Conservation (phyloP, 345 rosid species). For the Lumnitzera littorea region DNA sequence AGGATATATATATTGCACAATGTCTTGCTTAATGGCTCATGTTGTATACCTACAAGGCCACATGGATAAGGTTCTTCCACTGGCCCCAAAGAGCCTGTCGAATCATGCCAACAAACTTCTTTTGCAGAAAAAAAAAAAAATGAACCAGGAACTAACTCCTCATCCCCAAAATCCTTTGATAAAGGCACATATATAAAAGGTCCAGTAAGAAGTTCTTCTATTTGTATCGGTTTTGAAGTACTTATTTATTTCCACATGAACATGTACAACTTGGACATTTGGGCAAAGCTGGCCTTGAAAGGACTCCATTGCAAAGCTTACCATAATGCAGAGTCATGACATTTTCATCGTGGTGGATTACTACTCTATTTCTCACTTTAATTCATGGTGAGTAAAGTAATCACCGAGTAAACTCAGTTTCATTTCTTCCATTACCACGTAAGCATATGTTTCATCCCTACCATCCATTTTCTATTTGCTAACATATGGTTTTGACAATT, state of each 20-base stretch:
- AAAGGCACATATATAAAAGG: slow-evolving; percentile 70
- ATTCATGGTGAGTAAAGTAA: too few species aligned
- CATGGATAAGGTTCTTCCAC: slow-evolving; percentile 32
- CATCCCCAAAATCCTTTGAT: slow-evolving; percentile 30
- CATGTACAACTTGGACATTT: slow-evolving; percentile 64
- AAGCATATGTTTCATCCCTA: too few species aligned
- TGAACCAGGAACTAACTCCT: slow-evolving; percentile 46
- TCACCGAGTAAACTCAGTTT: too few species aligned
- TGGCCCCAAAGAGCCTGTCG: slow-evolving; percentile 45
- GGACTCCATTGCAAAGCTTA: too few species aligned
- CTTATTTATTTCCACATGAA: slow-evolving; percentile 65
- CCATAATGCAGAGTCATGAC: too few species aligned
- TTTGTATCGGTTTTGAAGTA: slow-evolving; percentile 36
- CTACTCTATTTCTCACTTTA: too few species aligned
- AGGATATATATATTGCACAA: slow-evolving; percentile 59
- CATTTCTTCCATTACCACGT: too few species aligned
- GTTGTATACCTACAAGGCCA: slow-evolving; percentile 20
- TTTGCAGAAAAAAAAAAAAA: slow-evolving; percentile 43
- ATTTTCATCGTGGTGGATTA: too few species aligned
- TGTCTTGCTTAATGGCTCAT: slow-evolving; percentile 36
- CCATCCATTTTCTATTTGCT: too few species aligned
- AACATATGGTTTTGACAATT: too few species aligned
- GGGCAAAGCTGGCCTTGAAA: slow-evolving; percentile 41
- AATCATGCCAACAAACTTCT: slow-evolving; percentile 79
- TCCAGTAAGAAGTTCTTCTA: slow-evolving; percentile 36